These are phyloP conservation scores for Neonectria punicea DNA, from an alignment of 2,329 filamentous ascomycete genomes.

Conservation along the genomic window DNA sequence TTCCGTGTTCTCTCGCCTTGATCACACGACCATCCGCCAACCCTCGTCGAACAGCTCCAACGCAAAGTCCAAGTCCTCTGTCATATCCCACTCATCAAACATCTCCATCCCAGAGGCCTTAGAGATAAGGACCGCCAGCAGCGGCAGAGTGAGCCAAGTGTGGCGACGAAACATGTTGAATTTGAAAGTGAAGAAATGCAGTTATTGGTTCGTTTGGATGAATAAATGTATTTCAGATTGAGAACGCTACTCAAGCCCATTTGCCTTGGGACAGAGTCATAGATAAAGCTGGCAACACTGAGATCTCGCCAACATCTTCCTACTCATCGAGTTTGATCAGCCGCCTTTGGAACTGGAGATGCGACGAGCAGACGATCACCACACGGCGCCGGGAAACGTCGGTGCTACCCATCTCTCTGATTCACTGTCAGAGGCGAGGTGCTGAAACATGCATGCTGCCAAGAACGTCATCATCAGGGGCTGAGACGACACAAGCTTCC, in stretches of 20 bases:
- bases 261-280: background rate
- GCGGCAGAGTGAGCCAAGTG: slow-evolving; percentile 4
- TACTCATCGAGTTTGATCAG: background rate
- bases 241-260: background rate
- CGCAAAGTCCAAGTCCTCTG: slow-evolving; percentile 14
- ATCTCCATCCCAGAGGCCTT: slow-evolving; percentile 8
- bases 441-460: slow-evolving; percentile 1
- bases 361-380: background rate
- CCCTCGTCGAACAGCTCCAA: slow-evolving; percentile 18
- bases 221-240: background rate
- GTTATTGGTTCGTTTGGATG: background rate
- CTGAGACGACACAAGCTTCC: background rate
- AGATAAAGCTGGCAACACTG: background rate
- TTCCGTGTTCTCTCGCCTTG: background rate
- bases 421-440: background rate
- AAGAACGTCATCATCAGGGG: background rate
- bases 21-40: background rate
- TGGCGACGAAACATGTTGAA: slow-evolving; percentile 7
- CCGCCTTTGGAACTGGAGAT: background rate
- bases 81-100: slow-evolving; percentile 22
- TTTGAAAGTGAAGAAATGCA: background rate
- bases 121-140: background rate
- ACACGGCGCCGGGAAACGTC: background rate
- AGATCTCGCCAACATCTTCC: background rate
- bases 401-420: background rate